phyloP scores from a whole-genome alignment of 176 grass and related monocot genomes.

The Cenchrus fungigraminus region DNA sequence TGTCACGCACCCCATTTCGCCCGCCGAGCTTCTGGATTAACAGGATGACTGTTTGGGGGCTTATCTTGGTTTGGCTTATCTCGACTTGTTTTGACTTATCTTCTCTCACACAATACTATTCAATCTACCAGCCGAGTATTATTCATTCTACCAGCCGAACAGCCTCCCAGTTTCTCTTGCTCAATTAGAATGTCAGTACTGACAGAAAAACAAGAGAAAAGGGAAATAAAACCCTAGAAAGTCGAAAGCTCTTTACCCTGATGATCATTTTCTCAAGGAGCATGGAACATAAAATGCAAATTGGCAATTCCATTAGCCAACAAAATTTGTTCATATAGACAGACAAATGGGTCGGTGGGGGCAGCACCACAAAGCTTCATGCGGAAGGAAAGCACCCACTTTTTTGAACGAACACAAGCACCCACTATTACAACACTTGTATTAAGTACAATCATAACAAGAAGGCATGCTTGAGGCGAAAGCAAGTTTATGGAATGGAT shows the following conservation, averaged over 20 bases:
- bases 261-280: neutral
- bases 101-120: no score
- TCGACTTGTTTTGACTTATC: no score
- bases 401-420: neutral
- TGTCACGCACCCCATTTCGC: no score
- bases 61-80: no score
- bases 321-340: neutral
- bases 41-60: no score
- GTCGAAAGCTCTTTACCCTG: neutral
- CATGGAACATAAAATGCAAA: neutral
- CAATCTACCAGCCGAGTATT: no score
- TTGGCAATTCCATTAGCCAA: neutral
- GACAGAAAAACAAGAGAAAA: no score
- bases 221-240: neutral
- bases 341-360: neutral
- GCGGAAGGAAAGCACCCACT: neutral
- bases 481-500: neutral
- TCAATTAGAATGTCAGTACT: no score
- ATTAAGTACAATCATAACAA: slow-evolving; percentile 27
- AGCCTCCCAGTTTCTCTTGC: no score
- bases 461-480: neutral
- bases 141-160: no score
- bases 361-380: slow-evolving; percentile 24
- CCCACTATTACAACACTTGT: neutral
- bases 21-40: no score